phyloP scores from a whole-genome alignment of 768 basidiomycete species.

The Rhodotorula babjevae region DNA sequence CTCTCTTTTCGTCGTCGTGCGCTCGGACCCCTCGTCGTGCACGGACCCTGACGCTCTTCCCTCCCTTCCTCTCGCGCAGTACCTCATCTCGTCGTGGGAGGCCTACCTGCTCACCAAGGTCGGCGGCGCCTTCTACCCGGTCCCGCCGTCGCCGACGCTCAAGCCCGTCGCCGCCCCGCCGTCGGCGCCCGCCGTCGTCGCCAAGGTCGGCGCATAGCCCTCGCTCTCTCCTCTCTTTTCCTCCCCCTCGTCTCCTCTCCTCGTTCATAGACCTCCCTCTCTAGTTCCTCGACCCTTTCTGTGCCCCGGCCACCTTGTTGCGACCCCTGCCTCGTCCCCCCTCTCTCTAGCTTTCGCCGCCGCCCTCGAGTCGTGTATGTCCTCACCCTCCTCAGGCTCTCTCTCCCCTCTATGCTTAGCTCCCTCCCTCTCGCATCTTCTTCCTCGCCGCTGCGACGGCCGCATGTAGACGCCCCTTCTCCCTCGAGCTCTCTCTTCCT shows the following conservation, averaged over 20 bases:
- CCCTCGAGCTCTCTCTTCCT: too few species aligned
- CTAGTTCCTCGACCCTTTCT: too few species aligned
- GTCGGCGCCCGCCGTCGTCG: background rate
- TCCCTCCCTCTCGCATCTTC: background rate
- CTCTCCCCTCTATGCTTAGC: background rate
- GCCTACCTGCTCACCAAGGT: conserved; percentile 28
- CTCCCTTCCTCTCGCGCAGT: conserved; percentile 13
- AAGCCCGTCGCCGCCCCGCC: background rate
- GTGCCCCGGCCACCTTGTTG: background rate
- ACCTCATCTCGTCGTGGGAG: conserved; percentile 31
- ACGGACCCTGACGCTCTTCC: background rate
- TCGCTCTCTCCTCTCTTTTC: background rate
- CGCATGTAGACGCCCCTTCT: background rate
- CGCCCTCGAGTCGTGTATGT: too few species aligned
- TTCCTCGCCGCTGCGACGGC: background rate
- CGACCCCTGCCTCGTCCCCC: background rate
- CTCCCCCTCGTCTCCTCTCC: background rate
- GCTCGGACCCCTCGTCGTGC: background rate
- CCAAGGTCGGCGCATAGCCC: conserved; percentile 1
- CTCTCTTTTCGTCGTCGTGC: background rate
- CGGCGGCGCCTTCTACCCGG: conserved; percentile 13
- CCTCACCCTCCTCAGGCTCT: background rate
- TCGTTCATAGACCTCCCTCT: too few species aligned
- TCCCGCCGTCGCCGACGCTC: background rate
- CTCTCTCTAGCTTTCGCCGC: too few species aligned